Evolutionary conservation across 139 green algal genomes (phyloP).

Genomic region (Zygnema cylindricum): DNA sequence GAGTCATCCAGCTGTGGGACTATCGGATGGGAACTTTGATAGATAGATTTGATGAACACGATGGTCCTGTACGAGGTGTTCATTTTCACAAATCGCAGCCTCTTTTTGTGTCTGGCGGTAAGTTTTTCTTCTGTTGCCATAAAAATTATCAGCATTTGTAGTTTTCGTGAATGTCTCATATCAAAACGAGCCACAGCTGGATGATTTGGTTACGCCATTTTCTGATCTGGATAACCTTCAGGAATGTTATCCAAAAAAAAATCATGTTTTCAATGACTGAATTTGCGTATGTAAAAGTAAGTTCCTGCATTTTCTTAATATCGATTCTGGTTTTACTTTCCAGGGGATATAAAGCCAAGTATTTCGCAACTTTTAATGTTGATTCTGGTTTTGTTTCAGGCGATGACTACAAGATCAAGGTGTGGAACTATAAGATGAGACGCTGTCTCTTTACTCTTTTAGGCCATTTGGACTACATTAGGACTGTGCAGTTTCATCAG

Average conservation of each 20-base stretch:
- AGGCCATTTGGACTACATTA: conserved; percentile 99
- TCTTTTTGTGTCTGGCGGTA: conserved; percentile 93
- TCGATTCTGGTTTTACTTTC: no score
- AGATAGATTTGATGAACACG: conserved; percentile 99
- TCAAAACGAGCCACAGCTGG: neutral
- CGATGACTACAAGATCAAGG: conserved; percentile 99
- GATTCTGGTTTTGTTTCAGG: conserved; percentile 69
- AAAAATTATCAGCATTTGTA: no score
- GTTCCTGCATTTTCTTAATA: no score
- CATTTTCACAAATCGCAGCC: conserved; percentile 97
- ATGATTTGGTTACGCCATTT: neutral
- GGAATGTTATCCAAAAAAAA: no score
- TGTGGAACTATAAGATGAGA: conserved; percentile 98
- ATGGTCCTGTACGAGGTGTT: conserved; percentile 95
- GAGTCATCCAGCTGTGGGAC: conserved; percentile 99
- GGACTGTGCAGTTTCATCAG: conserved; percentile 85
- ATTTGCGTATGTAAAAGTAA: no score
- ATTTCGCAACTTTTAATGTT: no score
- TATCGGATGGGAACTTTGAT: conserved; percentile 99
- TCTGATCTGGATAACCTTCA: neutral
- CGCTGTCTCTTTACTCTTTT: conserved; percentile 98
- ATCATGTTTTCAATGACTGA: no score
- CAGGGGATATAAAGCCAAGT: no score
- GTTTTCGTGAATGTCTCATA: neutral
- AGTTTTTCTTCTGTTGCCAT: no score